Base-by-base conservation (phyloP, 1,139 yeast genomes). In the Yamadazyma songkhlaensis region DNA sequence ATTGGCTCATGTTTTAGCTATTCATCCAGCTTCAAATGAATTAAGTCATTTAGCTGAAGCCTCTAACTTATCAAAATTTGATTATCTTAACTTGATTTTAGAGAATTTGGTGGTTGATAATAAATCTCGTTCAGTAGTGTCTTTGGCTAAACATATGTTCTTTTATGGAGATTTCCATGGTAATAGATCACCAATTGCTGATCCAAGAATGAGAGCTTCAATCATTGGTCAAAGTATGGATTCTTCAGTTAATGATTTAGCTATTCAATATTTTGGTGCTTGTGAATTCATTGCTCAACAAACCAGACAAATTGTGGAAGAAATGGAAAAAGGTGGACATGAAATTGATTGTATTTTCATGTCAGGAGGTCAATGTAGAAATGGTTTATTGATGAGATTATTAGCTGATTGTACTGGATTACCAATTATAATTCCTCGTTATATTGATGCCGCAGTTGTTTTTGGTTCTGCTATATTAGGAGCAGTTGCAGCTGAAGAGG, bases 221-320 rank as follows among this genome's bases (percentile, higher is more conserved):
- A 83, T 92, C 41, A 84, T 89, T 46, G 98, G 98, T 4, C 88
- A 86, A 55, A 79, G 92, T 5, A 87, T 92, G 95, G 97, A 92
- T 57, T 67, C 79, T 5, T 82, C 95, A 0, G 68, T 90, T 29
- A 86, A 88, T 50, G 89, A 86, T 43, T 69, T 92, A 51, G 97
- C 97, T 1, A 62, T 88, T 43, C 83, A 81, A 49, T 92, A 92
- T 58, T 74, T 90, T 39, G 97, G 87, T 14, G 96, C 97, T 8
- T 88, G 96, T 62, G 98, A 92, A 63, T 92, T 92, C 55, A 90
- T 92, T 60, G 97, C 96, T 39, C 96, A 89, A 59, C 98, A 92
- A 65, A 90, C 97, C 1, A 79, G 97, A 54, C 98, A 92, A 55
- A 92, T 92, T 55, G 81, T 92, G 25, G 95, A 87, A 48, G 81